A percentile compares a stretch with the other conserved stretches of the same genome.
Conservation (phyloP, 345 rosid genomes). For the Sonneratia caseolaris region DNA sequence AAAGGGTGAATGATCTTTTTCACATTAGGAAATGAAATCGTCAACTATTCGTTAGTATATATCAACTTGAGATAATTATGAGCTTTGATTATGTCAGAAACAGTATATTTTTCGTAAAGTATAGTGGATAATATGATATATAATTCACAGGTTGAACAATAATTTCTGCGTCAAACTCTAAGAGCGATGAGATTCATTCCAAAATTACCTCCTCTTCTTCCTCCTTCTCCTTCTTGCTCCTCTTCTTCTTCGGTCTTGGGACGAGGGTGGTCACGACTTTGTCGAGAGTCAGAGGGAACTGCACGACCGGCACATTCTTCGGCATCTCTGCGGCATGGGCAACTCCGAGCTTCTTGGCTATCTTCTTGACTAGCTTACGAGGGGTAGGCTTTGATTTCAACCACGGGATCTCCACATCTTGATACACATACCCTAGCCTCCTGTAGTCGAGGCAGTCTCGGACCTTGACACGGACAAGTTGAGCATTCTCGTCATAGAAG, state of each 20-base stretch:
- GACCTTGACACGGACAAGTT: constrained; percentile 45
- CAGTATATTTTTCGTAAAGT: too few relatives aligned
- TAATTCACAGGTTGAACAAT: too few relatives aligned
- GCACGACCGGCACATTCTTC: background rate
- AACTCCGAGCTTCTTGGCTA: background rate
- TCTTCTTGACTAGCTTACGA: constrained; percentile 17
- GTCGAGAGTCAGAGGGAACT: constrained; percentile 32
- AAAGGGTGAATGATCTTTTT: too few relatives aligned
- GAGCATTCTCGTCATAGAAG: constrained; percentile 52
- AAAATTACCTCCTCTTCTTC: constrained; percentile 35
- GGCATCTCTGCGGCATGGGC: constrained; percentile 27
- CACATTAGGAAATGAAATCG: too few relatives aligned
- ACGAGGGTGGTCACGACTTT: constrained; percentile 21
- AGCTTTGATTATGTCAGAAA: too few relatives aligned
- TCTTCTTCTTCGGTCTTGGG: constrained; percentile 36
- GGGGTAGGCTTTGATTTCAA: constrained; percentile 39
- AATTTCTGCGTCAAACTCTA: background rate
- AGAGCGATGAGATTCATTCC: background rate
- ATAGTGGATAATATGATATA: too few relatives aligned
- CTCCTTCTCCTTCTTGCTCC: constrained; percentile 42
- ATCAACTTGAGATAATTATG: too few relatives aligned
- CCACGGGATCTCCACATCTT: constrained; percentile 50
- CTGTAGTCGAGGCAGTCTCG: constrained; percentile 34
- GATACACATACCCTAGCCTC: constrained; percentile 32
- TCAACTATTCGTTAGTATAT: too few relatives aligned